phyloP scores from a whole-genome alignment of 805 yeast genomes.

The Suhomyces xylopsoci region DNA sequence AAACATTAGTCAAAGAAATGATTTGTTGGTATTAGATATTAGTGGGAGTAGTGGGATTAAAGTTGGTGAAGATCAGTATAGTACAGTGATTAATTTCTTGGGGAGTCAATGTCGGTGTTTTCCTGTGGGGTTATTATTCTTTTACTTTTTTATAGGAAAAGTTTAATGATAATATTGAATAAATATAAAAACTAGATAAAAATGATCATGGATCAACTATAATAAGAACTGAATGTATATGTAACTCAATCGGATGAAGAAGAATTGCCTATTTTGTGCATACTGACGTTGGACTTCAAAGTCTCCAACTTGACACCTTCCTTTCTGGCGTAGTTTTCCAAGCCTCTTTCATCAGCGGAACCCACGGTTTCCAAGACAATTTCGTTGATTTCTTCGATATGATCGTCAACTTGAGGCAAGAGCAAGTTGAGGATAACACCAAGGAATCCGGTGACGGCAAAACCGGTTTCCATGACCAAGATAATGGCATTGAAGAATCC shows the following conservation, averaged over 20 bases:
- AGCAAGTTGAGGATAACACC: conserved; percentile 59
- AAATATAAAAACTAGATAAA: neutral
- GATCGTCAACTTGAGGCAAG: conserved; percentile 59
- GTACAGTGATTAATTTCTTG: too few species aligned
- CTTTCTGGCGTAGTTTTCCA: conserved; percentile 30
- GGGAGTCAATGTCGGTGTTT: too few species aligned
- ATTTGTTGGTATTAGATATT: too few species aligned
- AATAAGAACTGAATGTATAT: neutral
- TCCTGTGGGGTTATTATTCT: too few species aligned
- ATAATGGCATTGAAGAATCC: conserved; percentile 70
- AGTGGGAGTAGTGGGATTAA: too few species aligned
- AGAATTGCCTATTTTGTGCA: conserved; percentile 2
- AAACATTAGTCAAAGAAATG: too few species aligned
- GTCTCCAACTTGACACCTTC: conserved; percentile 29
- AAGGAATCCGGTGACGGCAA: conserved; percentile 65
- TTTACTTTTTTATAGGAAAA: too few species aligned
- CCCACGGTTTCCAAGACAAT: conserved; percentile 42
- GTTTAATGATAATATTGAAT: neutral
- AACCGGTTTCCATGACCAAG: conserved; percentile 70
- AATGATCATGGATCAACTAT: neutral
- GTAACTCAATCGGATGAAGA: neutral
- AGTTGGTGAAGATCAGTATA: too few species aligned
- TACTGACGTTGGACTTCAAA: conserved; percentile 9
- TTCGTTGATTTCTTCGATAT: conserved; percentile 46
- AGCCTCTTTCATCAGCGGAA: conserved; percentile 36